Evolutionary conservation across 1,284 basidiomycete genomes (phyloP).

Genomic region (Chondrostereum purpureum): DNA sequence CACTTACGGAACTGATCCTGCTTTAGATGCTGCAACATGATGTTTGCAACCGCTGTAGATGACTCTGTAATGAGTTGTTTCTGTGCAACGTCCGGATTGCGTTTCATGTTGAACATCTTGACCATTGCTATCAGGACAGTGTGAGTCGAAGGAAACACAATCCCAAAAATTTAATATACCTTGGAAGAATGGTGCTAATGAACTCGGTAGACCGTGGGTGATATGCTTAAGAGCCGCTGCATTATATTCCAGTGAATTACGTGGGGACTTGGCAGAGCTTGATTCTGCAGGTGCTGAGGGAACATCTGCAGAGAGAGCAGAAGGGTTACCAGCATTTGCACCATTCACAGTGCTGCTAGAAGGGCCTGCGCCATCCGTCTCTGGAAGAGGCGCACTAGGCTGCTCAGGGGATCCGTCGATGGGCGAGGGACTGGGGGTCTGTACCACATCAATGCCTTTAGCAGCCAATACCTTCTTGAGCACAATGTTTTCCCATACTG

Average conservation of each 20-base stretch:
- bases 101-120: constrained; percentile 81
- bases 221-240: constrained; percentile 78
- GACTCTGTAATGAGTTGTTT: constrained; percentile 73
- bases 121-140: constrained; percentile 58
- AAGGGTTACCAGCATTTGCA: constrained; percentile 11
- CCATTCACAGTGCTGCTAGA: constrained; percentile 14
- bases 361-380: constrained; percentile 23
- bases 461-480: constrained; percentile 56
- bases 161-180: constrained; percentile 39
- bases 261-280: constrained; percentile 33
- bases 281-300: constrained; percentile 19
- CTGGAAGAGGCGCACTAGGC: constrained; percentile 31
- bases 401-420: constrained; percentile 39
- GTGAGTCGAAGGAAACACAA: constrained; percentile 10
- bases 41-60: constrained; percentile 62
- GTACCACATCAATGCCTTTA: constrained; percentile 43
- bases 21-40: constrained; percentile 71
- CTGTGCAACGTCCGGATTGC: constrained; percentile 71
- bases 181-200: constrained; percentile 84
- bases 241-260: constrained; percentile 53
- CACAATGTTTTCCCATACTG: constrained; percentile 81
- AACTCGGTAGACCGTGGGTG: constrained; percentile 72
- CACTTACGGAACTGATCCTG: constrained; percentile 48
- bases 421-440: constrained; percentile 34
- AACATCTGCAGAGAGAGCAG: constrained; percentile 15